Conservation (phyloP, 306 rosid species). For the Canavalia ensiformis region DNA sequence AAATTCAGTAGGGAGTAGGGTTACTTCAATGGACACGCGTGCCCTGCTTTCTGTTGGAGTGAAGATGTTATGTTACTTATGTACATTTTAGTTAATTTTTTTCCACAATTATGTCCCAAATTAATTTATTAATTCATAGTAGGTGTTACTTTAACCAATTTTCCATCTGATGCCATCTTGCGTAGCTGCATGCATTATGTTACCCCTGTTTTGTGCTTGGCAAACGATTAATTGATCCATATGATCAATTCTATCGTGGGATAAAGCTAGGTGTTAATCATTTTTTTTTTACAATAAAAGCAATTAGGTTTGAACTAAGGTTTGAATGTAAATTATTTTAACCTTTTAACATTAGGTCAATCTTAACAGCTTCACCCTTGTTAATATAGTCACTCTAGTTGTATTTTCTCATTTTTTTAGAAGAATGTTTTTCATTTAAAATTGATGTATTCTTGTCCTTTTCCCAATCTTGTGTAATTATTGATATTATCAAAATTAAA, state of each 20-base stretch:
- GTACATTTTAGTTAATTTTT: background rate
- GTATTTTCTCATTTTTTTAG: no score
- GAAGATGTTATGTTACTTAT: background rate
- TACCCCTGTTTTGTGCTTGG: background rate
- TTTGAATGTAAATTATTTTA: no score
- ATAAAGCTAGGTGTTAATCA: background rate
- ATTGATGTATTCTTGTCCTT: no score
- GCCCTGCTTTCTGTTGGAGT: background rate
- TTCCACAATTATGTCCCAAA: background rate
- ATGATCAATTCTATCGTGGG: background rate
- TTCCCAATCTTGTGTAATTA: no score
- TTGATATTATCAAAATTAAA: no score
- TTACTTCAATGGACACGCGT: background rate
- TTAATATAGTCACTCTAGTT: no score
- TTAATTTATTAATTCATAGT: background rate
- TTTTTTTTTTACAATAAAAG: no score
- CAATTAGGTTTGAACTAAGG: no score
- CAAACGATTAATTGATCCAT: background rate
- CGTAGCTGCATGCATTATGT: background rate
- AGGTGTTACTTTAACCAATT: background rate
- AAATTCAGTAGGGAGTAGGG: constrained; percentile 58
- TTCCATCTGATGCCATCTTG: background rate
- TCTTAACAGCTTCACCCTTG: no score
- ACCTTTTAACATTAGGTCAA: no score
- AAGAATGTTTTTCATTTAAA: no score